These are phyloP conservation scores for Malus domestica DNA, from an alignment of 306 rosid species.

Conservation along the genomic window DNA sequence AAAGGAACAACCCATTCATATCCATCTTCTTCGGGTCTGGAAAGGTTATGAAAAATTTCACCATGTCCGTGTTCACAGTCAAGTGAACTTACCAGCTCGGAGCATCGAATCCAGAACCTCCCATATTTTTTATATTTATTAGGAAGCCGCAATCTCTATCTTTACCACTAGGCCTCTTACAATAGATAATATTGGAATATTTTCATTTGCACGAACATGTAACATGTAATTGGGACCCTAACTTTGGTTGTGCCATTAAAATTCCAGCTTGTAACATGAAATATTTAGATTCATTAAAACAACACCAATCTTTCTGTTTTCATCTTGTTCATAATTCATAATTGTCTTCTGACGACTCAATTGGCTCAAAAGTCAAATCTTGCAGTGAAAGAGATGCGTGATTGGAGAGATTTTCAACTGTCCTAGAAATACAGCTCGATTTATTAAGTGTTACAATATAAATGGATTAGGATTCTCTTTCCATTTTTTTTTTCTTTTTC, in stretches of 20 bases:
- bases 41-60: too few species aligned
- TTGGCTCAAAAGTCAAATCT: constrained; percentile 15
- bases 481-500: too few species aligned
- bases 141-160: too few species aligned
- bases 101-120: rapidly evolving
- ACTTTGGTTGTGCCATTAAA: background rate
- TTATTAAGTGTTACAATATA: too few species aligned
- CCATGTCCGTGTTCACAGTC: too few species aligned
- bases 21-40: rapidly evolving
- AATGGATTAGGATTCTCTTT: too few species aligned
- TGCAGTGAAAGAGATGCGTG: constrained; percentile 2
- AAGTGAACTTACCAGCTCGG: too few species aligned
- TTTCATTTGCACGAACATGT: background rate
- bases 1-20: too few species aligned
- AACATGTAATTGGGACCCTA: background rate
- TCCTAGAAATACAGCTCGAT: rapidly evolving
- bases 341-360: background rate
- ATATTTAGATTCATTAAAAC: background rate
- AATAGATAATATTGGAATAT: too few species aligned
- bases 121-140: too few species aligned
- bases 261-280: background rate
- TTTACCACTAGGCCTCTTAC: too few species aligned
- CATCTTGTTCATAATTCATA: background rate
- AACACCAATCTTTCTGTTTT: background rate
- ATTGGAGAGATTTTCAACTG: too few species aligned